Evolutionary conservation across 2,329 filamentous ascomycete genomes (phyloP).

Genomic region (Aureobasidium lini): DNA sequence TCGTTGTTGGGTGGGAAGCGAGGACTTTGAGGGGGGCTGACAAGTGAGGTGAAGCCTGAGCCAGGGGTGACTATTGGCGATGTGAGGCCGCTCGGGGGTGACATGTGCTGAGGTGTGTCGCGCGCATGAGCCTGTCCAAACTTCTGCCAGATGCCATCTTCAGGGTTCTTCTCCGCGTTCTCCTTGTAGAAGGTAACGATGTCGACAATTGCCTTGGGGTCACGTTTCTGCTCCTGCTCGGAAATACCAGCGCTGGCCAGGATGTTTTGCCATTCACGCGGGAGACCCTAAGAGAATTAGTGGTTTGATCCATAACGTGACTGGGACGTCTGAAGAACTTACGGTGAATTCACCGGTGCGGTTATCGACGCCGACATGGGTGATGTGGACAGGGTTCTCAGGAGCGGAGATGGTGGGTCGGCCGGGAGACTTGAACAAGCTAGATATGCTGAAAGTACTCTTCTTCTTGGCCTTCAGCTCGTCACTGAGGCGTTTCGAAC

Average conservation of each 20-base stretch:
- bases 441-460: slow-evolving; percentile 81
- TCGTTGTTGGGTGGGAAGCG: slow-evolving; percentile 83
- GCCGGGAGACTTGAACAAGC: slow-evolving; percentile 73
- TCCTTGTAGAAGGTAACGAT: slow-evolving; percentile 97
- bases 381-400: slow-evolving; percentile 95
- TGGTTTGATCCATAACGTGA: not conserved
- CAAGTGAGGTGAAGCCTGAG: slow-evolving; percentile 49
- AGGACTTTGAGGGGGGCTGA: slow-evolving; percentile 75
- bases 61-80: slow-evolving; percentile 26
- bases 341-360: slow-evolving; percentile 94
- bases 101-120: slow-evolving; percentile 34
- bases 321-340: slow-evolving; percentile 29
- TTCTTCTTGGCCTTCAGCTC: slow-evolving; percentile 73
- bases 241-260: slow-evolving; percentile 94
- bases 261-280: slow-evolving; percentile 95
- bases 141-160: slow-evolving; percentile 91
- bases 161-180: slow-evolving; percentile 69
- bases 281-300: slow-evolving; percentile 61
- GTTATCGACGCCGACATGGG: slow-evolving; percentile 95
- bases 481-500: slow-evolving; percentile 66
- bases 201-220: slow-evolving; percentile 91
- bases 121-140: slow-evolving; percentile 76
- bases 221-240: slow-evolving; percentile 89
- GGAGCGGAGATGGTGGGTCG: slow-evolving; percentile 94
- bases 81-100: slow-evolving; percentile 18